phyloP scores from a whole-genome alignment of 2,329 filamentous ascomycete genomes.

The Calonectria multiphialidica region DNA sequence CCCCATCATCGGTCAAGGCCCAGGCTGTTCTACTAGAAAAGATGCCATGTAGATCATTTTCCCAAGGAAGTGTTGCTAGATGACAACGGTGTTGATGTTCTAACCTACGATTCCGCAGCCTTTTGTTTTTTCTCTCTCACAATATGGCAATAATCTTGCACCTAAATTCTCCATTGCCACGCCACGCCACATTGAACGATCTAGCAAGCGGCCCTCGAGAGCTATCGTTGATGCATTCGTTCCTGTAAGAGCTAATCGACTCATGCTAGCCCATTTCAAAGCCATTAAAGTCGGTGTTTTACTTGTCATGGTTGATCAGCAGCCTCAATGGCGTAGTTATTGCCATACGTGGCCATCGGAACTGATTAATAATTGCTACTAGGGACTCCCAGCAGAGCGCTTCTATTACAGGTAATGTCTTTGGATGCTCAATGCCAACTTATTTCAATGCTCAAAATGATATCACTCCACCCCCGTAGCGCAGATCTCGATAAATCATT shows the following conservation, averaged over 20 bases:
- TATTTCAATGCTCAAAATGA: no score
- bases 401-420: no score
- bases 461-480: no score
- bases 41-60: background rate
- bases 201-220: background rate
- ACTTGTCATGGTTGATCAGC: no score
- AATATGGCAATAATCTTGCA: background rate
- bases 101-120: background rate
- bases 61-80: background rate
- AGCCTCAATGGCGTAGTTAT: no score
- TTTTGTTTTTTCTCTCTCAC: background rate
- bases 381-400: no score
- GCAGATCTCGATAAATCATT: background rate
- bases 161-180: no score
- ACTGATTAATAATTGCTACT: no score
- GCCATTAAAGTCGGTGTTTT: background rate
- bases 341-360: no score
- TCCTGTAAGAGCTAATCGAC: no score
- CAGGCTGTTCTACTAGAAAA: background rate
- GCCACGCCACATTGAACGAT: background rate
- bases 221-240: background rate
- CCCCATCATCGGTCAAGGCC: background rate
- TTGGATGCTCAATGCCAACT: no score
- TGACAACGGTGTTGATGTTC: background rate
- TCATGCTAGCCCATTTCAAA: background rate